Evolutionary conservation across 495 filamentous ascomycete genomes (phyloP).

Genomic region (Zalerion maritima): DNA sequence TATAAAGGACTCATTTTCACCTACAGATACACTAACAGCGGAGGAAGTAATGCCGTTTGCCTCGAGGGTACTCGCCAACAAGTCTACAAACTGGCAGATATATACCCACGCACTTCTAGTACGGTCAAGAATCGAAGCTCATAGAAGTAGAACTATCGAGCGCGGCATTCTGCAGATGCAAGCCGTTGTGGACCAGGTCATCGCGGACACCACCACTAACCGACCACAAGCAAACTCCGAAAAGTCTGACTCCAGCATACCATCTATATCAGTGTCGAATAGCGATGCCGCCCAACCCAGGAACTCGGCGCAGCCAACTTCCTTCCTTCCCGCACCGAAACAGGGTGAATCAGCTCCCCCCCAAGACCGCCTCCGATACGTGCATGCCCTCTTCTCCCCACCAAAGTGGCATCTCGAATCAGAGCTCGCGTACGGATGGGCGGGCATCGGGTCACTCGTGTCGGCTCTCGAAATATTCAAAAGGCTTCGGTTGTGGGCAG

Average conservation of each 20-base stretch:
- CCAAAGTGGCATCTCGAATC: conserved; percentile 88
- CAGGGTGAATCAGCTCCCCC: conserved; percentile 63
- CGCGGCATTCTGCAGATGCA: conserved; percentile 86
- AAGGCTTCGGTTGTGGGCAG: conserved; percentile 85
- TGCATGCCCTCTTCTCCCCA: conserved; percentile 68
- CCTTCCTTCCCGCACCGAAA: conserved; percentile 72
- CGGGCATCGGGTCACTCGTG: conserved; percentile 66
- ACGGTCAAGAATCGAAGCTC: conserved; percentile 76
- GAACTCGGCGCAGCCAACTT: conserved; percentile 32
- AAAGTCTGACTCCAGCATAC: conserved; percentile 13
- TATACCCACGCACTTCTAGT: conserved; percentile 88
- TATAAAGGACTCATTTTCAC: conserved; percentile 71
- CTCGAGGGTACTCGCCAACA: conserved; percentile 71
- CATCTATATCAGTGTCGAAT: conserved; percentile 25
- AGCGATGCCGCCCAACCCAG: conserved; percentile 4
- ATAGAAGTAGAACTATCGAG: conserved; percentile 72
- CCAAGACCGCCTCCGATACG: conserved; percentile 60
- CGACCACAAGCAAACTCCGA: conserved; percentile 13
- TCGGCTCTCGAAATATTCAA: conserved; percentile 95
- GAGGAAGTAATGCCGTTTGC: conserved; percentile 91
- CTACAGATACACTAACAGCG: conserved; percentile 68
- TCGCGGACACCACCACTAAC: conserved; percentile 61
- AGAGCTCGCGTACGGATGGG: conserved; percentile 85
- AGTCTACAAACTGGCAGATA: conserved; percentile 92
- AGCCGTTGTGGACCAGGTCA: conserved; percentile 88